Percentiles rank a stretch among this genome's conserved stretches.
Conservation (phyloP, 495 filamentous ascomycete genomes). For the Evansstolkia leycettana region DNA sequence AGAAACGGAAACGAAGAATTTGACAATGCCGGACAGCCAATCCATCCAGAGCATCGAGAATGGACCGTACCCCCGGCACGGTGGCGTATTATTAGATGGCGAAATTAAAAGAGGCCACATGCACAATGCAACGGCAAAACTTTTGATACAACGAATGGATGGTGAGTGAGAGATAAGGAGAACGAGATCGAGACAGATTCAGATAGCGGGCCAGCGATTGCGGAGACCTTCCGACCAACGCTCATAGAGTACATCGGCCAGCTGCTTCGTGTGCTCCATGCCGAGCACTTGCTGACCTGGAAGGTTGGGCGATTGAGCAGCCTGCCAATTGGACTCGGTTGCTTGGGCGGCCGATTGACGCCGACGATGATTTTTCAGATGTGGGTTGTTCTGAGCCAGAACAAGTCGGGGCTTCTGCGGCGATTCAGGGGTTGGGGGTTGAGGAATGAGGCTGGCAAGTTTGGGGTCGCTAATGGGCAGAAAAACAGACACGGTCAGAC, state of each 20-base stretch:
- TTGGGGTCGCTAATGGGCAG: constrained; percentile 33
- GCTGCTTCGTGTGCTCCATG: constrained; percentile 83
- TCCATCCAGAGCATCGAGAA: too few species aligned
- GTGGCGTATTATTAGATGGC: too few species aligned
- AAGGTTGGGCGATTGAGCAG: constrained; percentile 24
- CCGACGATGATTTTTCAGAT: constrained; percentile 64
- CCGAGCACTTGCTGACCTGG: constrained; percentile 46
- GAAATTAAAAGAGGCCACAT: constrained; percentile 5
- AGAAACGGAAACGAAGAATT: neutral
- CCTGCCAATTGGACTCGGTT: constrained; percentile 20
- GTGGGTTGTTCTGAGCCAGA: constrained; percentile 71
- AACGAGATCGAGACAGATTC: constrained; percentile 2
- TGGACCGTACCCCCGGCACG: too few species aligned
- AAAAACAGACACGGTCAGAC: constrained; percentile 3
- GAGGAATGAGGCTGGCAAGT: constrained; percentile 34
- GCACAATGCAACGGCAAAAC: constrained; percentile 10
- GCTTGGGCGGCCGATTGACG: constrained; percentile 48
- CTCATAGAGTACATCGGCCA: constrained; percentile 81
- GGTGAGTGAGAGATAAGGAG: too few species aligned
- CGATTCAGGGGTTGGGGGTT: constrained; percentile 27
- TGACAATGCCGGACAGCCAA: too few species aligned
- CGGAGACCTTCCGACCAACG: constrained; percentile 81
- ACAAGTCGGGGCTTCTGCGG: constrained; percentile 52
- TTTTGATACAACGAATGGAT: constrained; percentile 1
- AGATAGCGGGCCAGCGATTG: constrained; percentile 58